Evolutionary conservation across 176 grass and related monocot genomes (phyloP).

Genomic region (Chrysopogon serrulatus): DNA sequence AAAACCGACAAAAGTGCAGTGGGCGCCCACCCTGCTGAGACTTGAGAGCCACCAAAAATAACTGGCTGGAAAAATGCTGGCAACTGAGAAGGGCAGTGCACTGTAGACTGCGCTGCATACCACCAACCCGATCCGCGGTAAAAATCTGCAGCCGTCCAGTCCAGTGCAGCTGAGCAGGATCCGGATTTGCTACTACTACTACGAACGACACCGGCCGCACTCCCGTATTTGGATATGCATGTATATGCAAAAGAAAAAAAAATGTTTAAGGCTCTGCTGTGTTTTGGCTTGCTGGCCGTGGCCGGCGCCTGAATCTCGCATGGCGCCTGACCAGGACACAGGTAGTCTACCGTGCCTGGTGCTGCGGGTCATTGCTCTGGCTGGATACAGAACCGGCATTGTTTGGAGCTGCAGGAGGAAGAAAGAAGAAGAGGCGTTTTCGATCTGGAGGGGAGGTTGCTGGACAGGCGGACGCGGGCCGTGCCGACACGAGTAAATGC

Average conservation of each 20-base stretch:
- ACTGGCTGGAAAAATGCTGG: background rate
- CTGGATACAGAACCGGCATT: background rate
- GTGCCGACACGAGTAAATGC: conserved; percentile 10
- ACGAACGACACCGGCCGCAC: background rate
- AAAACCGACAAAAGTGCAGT: background rate
- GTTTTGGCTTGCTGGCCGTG: background rate
- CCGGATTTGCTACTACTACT: background rate
- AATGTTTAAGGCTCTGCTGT: background rate
- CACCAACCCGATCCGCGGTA: background rate
- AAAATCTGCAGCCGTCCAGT: background rate
- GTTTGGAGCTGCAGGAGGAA: background rate
- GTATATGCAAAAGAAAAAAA: background rate
- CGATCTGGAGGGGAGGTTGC: background rate
- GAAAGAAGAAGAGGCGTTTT: background rate
- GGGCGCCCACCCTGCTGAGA: background rate
- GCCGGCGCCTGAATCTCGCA: background rate
- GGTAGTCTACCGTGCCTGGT: background rate
- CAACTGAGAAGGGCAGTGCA: background rate
- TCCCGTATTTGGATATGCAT: background rate
- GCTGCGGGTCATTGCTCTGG: background rate
- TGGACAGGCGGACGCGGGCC: background rate
- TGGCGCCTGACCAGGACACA: background rate
- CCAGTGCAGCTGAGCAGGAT: too few species aligned
- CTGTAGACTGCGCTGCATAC: too few species aligned
- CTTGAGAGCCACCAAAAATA: background rate